Evolutionary conservation across 176 grass and related monocot species (phyloP), one percentile per base, ranked within the genome.

Genomic region (Hsuehochloa calcarea): DNA sequence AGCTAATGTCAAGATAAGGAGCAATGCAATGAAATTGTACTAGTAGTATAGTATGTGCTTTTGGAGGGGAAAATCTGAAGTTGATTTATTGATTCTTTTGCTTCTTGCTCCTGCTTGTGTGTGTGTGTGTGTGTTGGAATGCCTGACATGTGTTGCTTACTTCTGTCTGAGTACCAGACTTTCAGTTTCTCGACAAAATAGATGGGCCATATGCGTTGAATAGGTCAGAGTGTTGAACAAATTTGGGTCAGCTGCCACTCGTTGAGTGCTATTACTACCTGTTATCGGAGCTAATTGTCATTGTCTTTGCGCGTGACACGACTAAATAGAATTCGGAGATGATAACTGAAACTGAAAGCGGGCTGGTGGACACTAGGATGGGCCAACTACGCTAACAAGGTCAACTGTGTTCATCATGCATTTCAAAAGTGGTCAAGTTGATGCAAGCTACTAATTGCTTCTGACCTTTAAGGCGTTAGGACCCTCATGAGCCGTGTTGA

Each of bases 281-380:
- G 67, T 3, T 70, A 25, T 54, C 19, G 38, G 14, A 37, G 83
- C 45, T 70, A 23, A 12, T 75, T 22, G 45, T 40, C 14, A 16
- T 10, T 25, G 8, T 41, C 47, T 3, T 71, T 31, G 52, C 58
- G 72, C 38, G 38, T 67, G 84, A 47, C 84, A 72, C 34, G 58
- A 38, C 35, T 61, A 2, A 37, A 68, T n/a, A 59, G 61, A 66
- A 74, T 50, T 5, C 2, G 31, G 15, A 74, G 34, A 45, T 12
- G 49, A 70, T 69, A 66, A 50, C 68, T 79, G 74, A 73, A 84
- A 80, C 68, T 79, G 74, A 73, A 84, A 80, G 37, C 70, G 16
- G 43, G 38, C 26, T 25, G 61, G 49, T 74, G 84, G 47, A 40
- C 80, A 74, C 47, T 78, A 65, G 67, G 85, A 65, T 34, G 61